Conservation (phyloP, 2,329 filamentous ascomycete species). For the Ophiostoma ulmi region DNA sequence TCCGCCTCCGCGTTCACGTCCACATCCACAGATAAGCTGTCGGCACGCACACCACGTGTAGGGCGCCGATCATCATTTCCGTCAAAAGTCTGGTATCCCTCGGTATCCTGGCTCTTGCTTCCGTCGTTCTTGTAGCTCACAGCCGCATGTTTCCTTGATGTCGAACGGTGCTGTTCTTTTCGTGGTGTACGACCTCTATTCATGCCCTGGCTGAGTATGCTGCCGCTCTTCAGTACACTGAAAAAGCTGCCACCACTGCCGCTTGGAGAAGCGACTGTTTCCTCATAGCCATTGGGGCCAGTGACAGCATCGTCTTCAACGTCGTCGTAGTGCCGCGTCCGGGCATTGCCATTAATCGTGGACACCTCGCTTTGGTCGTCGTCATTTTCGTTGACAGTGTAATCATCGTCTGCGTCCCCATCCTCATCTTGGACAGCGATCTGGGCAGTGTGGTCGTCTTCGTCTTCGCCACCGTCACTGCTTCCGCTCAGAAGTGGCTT, state of each 20-base stretch:
- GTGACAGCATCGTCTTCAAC: background rate
- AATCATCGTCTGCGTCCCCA: slow-evolving; percentile 33
- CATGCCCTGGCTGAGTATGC: slow-evolving; percentile 44
- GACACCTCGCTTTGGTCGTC: slow-evolving; percentile 38
- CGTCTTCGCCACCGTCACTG: slow-evolving; percentile 32
- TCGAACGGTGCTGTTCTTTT: slow-evolving; percentile 7
- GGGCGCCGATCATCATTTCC: slow-evolving; percentile 20
- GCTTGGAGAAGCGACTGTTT: background rate
- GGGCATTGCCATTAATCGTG: slow-evolving; percentile 22
- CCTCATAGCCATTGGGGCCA: background rate
- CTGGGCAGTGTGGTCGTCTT: slow-evolving; percentile 31
- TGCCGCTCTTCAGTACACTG: slow-evolving; percentile 59
- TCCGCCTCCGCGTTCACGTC: background rate
- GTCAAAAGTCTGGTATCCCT: background rate
- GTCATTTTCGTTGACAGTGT: slow-evolving; percentile 27
- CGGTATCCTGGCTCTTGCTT: background rate
- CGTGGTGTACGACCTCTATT: slow-evolving; percentile 20
- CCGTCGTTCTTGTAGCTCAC: background rate
- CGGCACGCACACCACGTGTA: slow-evolving; percentile 37
- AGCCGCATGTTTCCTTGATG: background rate
- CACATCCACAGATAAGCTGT: slow-evolving; percentile 52
- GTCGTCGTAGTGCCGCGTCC: background rate
- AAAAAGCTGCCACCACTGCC: slow-evolving; percentile 47
- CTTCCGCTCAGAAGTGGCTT: slow-evolving; percentile 27
- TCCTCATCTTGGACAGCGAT: slow-evolving; percentile 33